These are phyloP conservation scores for Cyclotella cryptica DNA, from an alignment of 108 stramenopile species.

Conservation along the genomic window DNA sequence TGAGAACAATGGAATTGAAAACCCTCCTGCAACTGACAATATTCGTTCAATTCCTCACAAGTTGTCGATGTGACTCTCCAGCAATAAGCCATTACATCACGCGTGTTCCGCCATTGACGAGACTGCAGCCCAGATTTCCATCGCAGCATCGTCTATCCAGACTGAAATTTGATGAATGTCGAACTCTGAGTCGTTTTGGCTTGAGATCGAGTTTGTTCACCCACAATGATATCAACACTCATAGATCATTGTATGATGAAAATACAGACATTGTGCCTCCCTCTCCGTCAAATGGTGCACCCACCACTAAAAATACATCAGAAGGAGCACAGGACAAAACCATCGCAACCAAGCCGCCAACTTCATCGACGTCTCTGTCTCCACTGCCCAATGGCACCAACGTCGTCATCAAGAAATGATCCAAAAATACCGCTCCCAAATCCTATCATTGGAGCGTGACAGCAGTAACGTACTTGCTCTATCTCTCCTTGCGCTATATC, in stretches of 20 bases:
- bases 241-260: too few species aligned
- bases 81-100: too few species aligned
- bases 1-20: too few species aligned
- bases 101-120: too few species aligned
- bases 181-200: not conserved
- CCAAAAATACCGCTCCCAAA: constrained; percentile 62
- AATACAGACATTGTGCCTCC: too few species aligned
- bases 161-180: not conserved
- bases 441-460: constrained; percentile 55
- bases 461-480: constrained; percentile 61
- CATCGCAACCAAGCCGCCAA: not conserved
- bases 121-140: not conserved
- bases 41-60: not conserved
- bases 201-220: not conserved
- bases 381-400: constrained; percentile 74
- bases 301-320: not conserved
- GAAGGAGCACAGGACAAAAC: not conserved
- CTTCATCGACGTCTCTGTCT: constrained; percentile 15
- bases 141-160: not conserved
- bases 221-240: not conserved
- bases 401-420: constrained; percentile 71
- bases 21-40: too few species aligned
- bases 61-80: not conserved
- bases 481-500: constrained; percentile 59
- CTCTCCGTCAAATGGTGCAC: not conserved